These are phyloP conservation scores for Obelidium mucronatum DNA, from an alignment of 192 early-diverging fungal species.

Conservation along the genomic window DNA sequence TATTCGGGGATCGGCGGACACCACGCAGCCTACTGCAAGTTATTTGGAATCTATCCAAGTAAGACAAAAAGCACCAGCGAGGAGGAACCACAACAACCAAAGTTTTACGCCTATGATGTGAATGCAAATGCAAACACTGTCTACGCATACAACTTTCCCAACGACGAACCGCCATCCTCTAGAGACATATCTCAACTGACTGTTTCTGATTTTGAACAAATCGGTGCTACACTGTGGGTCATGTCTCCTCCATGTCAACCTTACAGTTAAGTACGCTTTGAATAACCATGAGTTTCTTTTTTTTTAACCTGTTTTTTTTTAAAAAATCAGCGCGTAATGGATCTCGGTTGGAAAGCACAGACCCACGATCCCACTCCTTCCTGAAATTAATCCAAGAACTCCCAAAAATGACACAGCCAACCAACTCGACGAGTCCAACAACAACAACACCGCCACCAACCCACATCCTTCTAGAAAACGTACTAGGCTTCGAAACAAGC, in stretches of 20 bases:
- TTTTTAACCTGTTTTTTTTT: neutral
- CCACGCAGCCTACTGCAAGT: constrained; percentile 44
- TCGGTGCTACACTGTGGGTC: constrained; percentile 69
- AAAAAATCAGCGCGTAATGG: constrained; percentile 62
- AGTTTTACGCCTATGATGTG: constrained; percentile 86
- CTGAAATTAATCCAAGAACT: constrained; percentile 38
- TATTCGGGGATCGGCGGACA: constrained; percentile 70
- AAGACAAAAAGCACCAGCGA: constrained; percentile 40
- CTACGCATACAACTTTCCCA: constrained; percentile 47
- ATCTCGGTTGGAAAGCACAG: constrained; percentile 64
- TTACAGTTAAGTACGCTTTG: constrained; percentile 43
- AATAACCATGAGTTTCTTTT: neutral
- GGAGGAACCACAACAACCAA: constrained; percentile 38
- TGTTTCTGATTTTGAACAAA: constrained; percentile 3
- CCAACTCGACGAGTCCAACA: no score
- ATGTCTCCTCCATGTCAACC: constrained; percentile 88
- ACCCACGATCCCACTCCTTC: constrained; percentile 41
- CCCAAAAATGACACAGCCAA: neutral
- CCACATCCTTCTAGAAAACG: constrained; percentile 57
- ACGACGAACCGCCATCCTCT: constrained; percentile 30
- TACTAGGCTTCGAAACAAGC: constrained; percentile 48
- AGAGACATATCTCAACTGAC: constrained; percentile 24
- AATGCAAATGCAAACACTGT: constrained; percentile 81
- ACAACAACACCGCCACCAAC: constrained; percentile 29
- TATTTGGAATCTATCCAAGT: constrained; percentile 29